Base-by-base conservation (phyloP, 1,139 yeast genomes). In the Pneumocystis jirovecii region DNA sequence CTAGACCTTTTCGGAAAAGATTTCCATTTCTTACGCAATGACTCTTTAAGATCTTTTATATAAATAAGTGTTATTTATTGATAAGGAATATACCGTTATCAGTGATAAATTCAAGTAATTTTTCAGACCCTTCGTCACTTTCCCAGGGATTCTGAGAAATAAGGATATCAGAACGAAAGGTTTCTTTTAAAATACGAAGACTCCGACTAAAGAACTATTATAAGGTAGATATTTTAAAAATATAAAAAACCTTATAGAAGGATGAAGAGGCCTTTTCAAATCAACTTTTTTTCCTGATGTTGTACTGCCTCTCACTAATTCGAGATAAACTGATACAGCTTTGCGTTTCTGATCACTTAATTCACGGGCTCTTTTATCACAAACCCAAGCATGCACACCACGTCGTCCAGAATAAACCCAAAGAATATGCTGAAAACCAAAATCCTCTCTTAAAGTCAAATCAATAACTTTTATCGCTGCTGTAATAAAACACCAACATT, bases 381-480 rank as follows among this genome's bases (percentile, higher is more conserved):
- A 88, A 35, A 93, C 82, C 99, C 99, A 93, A 71, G 97, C 95
- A 80, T 93, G 99, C 35, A 96, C 96, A 75, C 99, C 99, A 81
- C 99, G 87, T 79, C 99, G 86, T 63, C 99, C 99, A 0, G 97
- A 89, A 74, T 89, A 93, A 1, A 93, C 96, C 98, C 98, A 93
- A 62, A 93, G 79, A 73, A 90, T 78, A 74, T 89, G 86, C 66
- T 85, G 78, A 75, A 89, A 91, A 0, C 97, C 97, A 76, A 95
- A 93, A 75, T 93, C 98, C 64, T 89, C 89, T 66, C 83, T 78
- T 66, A 93, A 78, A 0, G 96, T 86, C 1, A 76, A 73, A 67
- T 88, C 90, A 67, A 95, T 78, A 61, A 91, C 83, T 71, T 84
- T 81, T 66, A 91, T 83, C 1, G 97, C 96, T 34, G 90, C 84